phyloP scores from a whole-genome alignment of 306 rosid genomes.

The Albizia julibrissin region DNA sequence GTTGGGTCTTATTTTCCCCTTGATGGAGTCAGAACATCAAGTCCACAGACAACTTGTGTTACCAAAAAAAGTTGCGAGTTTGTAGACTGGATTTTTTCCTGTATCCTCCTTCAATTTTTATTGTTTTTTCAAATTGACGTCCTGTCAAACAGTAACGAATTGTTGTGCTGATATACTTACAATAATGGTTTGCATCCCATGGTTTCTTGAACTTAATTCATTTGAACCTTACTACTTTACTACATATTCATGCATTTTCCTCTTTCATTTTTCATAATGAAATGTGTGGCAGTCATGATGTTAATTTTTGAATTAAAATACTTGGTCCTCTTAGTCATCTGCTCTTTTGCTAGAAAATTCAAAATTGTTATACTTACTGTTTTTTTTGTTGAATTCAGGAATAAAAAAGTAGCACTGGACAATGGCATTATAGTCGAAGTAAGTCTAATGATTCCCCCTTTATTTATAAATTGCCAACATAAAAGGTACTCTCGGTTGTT shows the following conservation, averaged over 20 bases:
- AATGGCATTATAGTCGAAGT: constrained; percentile 79
- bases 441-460: constrained; percentile 42
- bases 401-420: constrained; percentile 68
- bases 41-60: constrained; percentile 5
- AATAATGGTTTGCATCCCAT: not conserved
- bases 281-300: constrained; percentile 10
- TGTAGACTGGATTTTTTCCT: not conserved
- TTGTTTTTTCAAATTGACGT: constrained; percentile 6
- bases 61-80: not conserved
- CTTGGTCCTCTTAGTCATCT: not conserved
- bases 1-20: constrained; percentile 13
- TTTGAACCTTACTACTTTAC: not conserved
- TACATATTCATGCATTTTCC: not conserved
- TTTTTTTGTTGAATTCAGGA: constrained; percentile 48
- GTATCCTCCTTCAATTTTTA: not conserved
- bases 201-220: not conserved
- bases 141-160: not conserved
- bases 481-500: constrained; percentile 1
- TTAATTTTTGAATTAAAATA: constrained; percentile 12
- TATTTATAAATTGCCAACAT: constrained; percentile 3
- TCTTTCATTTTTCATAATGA: not conserved
- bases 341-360: constrained; percentile 24
- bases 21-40: constrained; percentile 2
- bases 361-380: constrained; percentile 17
- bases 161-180: not conserved